These are phyloP conservation scores for Acephala macrosclerotiorum DNA, from an alignment of 2,329 filamentous ascomycete genomes.

Conservation along the genomic window DNA sequence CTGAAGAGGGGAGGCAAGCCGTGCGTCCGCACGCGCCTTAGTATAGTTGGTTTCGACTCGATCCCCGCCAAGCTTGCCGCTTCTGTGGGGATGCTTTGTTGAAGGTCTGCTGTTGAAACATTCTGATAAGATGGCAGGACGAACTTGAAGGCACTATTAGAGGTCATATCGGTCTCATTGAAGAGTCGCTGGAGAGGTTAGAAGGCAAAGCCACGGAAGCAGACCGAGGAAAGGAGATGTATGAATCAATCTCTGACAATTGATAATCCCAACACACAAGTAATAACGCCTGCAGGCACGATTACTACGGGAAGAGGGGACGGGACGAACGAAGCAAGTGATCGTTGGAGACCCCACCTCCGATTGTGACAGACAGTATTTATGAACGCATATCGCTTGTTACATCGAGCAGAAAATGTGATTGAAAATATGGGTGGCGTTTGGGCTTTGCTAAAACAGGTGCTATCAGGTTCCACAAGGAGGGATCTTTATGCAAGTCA, in stretches of 20 bases:
- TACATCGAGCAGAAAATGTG: neutral
- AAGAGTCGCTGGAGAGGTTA: conserved; percentile 32
- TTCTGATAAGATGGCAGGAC: conserved; percentile 25
- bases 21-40: neutral
- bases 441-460: neutral
- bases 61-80: neutral
- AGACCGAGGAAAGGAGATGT: conserved; percentile 34
- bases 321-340: conserved; percentile 25
- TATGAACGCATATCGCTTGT: conserved; percentile 2
- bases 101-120: conserved; percentile 14
- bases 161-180: conserved; percentile 34
- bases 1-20: neutral
- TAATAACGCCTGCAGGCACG: conserved; percentile 25
- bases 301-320: conserved; percentile 31
- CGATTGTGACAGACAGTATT: neutral
- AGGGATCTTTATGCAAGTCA: conserved; percentile 7
- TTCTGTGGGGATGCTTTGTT: neutral
- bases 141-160: conserved; percentile 34
- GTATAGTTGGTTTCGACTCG: neutral
- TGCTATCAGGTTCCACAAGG: neutral
- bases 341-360: neutral
- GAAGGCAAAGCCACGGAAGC: conserved; percentile 31
- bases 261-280: neutral
- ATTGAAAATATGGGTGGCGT: neutral
- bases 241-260: conserved; percentile 2